These are phyloP conservation scores for Torrubiella hemipterigena DNA, from an alignment of 2,329 filamentous ascomycete genomes.

Conservation along the genomic window DNA sequence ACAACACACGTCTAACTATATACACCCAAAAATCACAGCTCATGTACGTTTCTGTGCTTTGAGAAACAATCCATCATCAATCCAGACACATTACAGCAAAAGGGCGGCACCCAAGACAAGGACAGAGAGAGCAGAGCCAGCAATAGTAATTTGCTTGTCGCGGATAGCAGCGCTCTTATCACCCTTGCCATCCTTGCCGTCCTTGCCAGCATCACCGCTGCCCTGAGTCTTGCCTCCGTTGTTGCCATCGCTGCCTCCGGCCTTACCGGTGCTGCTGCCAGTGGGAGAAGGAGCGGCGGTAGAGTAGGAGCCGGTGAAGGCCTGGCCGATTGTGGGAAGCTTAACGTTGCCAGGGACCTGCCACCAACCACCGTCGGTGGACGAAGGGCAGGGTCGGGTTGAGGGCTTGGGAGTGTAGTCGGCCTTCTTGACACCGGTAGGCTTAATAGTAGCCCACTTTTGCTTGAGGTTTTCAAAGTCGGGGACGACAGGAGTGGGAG, in stretches of 20 bases:
- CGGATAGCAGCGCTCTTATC: not conserved
- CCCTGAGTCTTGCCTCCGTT: conserved; percentile 7
- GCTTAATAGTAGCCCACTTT: conserved; percentile 63
- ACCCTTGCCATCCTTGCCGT: conserved; percentile 5
- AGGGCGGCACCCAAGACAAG: conserved; percentile 17
- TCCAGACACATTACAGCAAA: conserved; percentile 9
- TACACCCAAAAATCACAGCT: too few relatives aligned
- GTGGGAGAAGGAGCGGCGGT: conserved; percentile 7
- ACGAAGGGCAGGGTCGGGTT: conserved; percentile 57
- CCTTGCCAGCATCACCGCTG: conserved; percentile 4
- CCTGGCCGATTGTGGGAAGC: conserved; percentile 57
- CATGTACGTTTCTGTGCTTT: too few relatives aligned
- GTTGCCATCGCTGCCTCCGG: conserved; percentile 4
- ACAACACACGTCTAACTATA: too few relatives aligned
- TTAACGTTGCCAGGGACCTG: conserved; percentile 56
- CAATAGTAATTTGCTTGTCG: conserved; percentile 15
- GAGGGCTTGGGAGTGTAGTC: conserved; percentile 52
- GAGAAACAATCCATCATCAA: too few relatives aligned
- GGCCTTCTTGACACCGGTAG: conserved; percentile 53
- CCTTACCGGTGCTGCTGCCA: conserved; percentile 5
- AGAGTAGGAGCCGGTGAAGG: conserved; percentile 17
- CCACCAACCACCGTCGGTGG: conserved; percentile 68
- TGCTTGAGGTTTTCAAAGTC: conserved; percentile 69
- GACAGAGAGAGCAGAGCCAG: conserved; percentile 15
- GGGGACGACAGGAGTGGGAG: conserved; percentile 58